Evolutionary conservation across 2,329 filamentous ascomycete species (phyloP).

Genomic region (Botryosphaeria dothidea): DNA sequence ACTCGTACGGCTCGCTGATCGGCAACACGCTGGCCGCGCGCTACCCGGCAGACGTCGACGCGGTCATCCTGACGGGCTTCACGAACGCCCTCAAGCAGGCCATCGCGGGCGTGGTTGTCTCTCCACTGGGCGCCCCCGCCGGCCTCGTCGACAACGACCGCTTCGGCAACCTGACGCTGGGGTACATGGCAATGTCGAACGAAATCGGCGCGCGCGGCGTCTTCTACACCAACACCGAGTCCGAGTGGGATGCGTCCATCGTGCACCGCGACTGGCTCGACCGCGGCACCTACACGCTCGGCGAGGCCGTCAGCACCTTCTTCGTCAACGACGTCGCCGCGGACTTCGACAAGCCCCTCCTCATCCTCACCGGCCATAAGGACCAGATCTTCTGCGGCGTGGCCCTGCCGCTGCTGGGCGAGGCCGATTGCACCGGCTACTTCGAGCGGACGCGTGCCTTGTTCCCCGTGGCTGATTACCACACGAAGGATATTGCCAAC

Average conservation of each 20-base stretch:
- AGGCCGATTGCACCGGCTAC: neutral
- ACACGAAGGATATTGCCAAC: neutral
- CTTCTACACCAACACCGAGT: neutral
- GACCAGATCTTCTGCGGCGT: slow-evolving; percentile 17
- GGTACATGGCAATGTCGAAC: slow-evolving; percentile 4
- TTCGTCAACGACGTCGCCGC: slow-evolving; percentile 9
- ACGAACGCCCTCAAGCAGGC: neutral
- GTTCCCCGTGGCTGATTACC: neutral
- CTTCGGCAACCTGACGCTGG: neutral
- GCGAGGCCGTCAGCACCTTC: slow-evolving; percentile 6
- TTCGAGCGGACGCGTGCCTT: neutral
- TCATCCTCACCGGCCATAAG: slow-evolving; percentile 11
- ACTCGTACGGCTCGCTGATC: slow-evolving; percentile 41
- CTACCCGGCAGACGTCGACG: slow-evolving; percentile 37
- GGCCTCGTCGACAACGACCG: neutral
- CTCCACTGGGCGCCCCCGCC: neutral
- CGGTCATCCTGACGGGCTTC: slow-evolving; percentile 40
- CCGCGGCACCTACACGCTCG: slow-evolving; percentile 1
- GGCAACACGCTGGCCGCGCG: slow-evolving; percentile 34
- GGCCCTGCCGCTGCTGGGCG: neutral
- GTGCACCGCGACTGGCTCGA: neutral
- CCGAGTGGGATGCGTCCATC: slow-evolving; percentile 4
- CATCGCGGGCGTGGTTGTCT: neutral
- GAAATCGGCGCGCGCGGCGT: neutral
- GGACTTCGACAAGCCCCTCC: neutral